These are phyloP conservation scores for Botrytis tulipae DNA, from an alignment of 2,329 filamentous ascomycete species.

Conservation along the genomic window DNA sequence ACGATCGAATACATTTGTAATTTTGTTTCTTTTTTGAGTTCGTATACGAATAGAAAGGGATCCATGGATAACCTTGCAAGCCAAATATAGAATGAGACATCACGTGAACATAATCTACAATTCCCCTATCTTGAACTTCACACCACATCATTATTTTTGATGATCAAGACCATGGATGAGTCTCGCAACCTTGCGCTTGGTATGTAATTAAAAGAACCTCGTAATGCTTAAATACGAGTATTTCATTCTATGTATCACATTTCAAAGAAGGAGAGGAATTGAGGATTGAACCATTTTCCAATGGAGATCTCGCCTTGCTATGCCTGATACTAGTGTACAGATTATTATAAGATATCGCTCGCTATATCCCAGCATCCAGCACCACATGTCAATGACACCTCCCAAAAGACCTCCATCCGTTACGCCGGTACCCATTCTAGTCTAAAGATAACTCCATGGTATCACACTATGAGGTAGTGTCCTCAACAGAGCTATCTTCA, in stretches of 20 bases:
- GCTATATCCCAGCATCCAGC: background rate
- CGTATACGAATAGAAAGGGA: background rate
- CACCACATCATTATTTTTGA: background rate
- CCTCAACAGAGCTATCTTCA: background rate
- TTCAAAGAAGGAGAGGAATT: background rate
- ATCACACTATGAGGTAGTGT: background rate
- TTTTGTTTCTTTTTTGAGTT: background rate
- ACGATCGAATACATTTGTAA: background rate
- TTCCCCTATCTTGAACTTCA: conserved; percentile 1
- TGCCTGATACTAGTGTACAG: background rate
- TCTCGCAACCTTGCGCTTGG: background rate
- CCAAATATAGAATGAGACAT: background rate
- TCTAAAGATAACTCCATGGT: background rate
- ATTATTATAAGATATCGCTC: background rate
- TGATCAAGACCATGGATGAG: background rate
- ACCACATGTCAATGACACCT: background rate
- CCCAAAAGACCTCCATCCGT: background rate
- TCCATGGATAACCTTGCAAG: background rate
- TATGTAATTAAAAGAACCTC: background rate
- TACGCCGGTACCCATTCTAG: background rate
- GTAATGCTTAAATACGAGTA: background rate
- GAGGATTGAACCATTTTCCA: background rate
- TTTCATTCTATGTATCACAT: accelerated
- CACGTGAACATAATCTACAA: background rate
- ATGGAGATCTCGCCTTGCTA: background rate